These are phyloP conservation scores for Amoebophrya sp. DNA, from an alignment of 169 alveolate species.

Conservation along the genomic window DNA sequence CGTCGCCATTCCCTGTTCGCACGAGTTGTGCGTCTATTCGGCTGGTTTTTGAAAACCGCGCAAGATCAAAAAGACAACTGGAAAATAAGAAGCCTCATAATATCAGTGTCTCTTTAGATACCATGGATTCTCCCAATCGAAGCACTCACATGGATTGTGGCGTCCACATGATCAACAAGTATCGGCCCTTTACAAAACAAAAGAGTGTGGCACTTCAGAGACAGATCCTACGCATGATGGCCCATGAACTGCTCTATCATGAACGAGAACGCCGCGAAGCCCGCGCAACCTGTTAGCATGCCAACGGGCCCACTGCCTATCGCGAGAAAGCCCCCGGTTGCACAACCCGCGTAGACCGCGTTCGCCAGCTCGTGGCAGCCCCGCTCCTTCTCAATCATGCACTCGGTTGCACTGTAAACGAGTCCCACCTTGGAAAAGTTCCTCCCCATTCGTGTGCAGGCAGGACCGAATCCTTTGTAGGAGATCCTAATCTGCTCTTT, in stretches of 20 bases:
- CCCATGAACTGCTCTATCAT: not conserved
- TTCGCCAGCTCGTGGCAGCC: not conserved
- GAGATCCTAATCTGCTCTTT: not conserved
- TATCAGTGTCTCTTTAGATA: too few species aligned
- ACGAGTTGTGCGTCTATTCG: too few species aligned
- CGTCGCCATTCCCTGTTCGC: too few species aligned
- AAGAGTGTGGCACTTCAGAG: too few species aligned
- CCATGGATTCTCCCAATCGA: too few species aligned
- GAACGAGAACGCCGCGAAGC: constrained; percentile 10
- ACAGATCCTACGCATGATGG: not conserved
- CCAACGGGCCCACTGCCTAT: not conserved
- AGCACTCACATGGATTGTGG: too few species aligned
- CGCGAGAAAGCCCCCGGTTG: constrained; percentile 19
- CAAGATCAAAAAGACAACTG: too few species aligned
- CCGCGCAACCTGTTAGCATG: not conserved
- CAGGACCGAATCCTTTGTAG: not conserved
- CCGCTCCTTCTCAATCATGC: constrained; percentile 11
- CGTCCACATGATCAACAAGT: too few species aligned
- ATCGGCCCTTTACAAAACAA: too few species aligned
- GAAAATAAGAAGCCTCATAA: too few species aligned
- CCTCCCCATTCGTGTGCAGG: not conserved
- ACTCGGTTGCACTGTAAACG: not conserved
- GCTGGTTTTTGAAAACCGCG: too few species aligned
- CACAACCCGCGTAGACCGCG: not conserved
- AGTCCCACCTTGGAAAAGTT: constrained; percentile 7